phyloP scores from a whole-genome alignment of 768 basidiomycete species.

The Suillus plorans region DNA sequence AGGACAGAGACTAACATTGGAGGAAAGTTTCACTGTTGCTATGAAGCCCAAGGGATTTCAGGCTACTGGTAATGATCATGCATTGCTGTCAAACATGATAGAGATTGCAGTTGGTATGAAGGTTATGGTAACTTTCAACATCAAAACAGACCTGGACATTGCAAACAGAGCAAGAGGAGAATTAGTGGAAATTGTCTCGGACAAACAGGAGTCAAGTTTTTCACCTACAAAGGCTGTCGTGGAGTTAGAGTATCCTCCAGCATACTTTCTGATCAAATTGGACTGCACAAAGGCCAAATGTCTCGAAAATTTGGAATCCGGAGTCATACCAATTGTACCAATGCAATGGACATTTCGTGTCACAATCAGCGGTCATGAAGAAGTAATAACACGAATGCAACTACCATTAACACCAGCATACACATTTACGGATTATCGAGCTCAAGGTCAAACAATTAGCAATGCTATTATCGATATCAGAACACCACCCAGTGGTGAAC shows the following conservation, averaged over 20 bases:
- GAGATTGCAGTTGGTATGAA: too few relatives aligned
- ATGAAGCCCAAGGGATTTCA: background rate
- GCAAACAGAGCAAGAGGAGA: conserved; percentile 29
- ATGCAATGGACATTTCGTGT: background rate
- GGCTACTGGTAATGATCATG: rapidly evolving
- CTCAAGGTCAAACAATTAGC: conserved; percentile 42
- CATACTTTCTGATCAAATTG: background rate
- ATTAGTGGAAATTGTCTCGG: conserved; percentile 32
- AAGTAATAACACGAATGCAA: conserved; percentile 15
- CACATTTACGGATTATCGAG: conserved; percentile 41
- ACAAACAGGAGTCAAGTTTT: conserved; percentile 24
- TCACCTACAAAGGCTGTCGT: background rate
- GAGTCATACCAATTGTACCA: background rate
- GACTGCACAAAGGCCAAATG: rapidly evolving
- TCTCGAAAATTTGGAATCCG: background rate
- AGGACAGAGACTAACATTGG: conserved; percentile 6
- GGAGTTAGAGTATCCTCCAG: background rate
- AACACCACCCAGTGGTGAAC: conserved; percentile 28
- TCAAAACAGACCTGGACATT: conserved; percentile 40
- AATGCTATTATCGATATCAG: conserved; percentile 38
- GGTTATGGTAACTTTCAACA: conserved; percentile 25
- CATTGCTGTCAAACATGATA: background rate
- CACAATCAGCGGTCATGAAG: background rate
- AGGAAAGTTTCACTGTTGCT: conserved; percentile 12
- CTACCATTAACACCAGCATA: conserved; percentile 38